Conservation (phyloP, 345 rosid species). For the Syzygium jambos region DNA sequence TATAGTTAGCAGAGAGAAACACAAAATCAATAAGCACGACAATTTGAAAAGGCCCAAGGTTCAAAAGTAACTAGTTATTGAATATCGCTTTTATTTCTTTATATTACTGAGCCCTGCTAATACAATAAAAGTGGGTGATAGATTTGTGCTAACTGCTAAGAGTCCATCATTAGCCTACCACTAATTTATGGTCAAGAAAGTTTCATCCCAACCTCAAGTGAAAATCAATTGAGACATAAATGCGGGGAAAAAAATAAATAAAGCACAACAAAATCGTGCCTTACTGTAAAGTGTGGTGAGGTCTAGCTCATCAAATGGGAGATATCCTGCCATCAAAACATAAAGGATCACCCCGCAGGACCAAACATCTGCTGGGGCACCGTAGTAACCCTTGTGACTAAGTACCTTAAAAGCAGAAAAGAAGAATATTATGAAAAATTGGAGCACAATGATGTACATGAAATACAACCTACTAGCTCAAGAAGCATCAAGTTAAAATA, state of each 20-base stretch:
- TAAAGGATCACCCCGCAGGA: constrained; percentile 95
- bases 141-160: neutral
- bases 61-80: neutral
- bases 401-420: constrained; percentile 53
- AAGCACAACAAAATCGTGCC: constrained; percentile 40
- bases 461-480: neutral
- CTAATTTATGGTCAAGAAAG: neutral
- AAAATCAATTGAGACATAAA: neutral
- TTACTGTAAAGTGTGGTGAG: constrained; percentile 87
- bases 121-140: neutral
- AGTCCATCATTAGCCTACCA: neutral
- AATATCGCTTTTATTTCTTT: neutral
- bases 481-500: neutral
- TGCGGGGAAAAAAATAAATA: neutral
- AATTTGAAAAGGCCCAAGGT: neutral
- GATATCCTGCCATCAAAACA: constrained; percentile 95
- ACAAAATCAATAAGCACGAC: neutral
- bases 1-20: neutral
- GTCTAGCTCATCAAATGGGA: constrained; percentile 97
- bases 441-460: neutral
- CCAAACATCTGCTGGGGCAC: constrained; percentile 96
- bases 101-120: neutral
- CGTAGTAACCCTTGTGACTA: constrained; percentile 91
- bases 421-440: neutral
- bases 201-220: neutral